Evolutionary conservation across 169 alveolate species (phyloP).

Genomic region (Eimeria falciformis): DNA sequence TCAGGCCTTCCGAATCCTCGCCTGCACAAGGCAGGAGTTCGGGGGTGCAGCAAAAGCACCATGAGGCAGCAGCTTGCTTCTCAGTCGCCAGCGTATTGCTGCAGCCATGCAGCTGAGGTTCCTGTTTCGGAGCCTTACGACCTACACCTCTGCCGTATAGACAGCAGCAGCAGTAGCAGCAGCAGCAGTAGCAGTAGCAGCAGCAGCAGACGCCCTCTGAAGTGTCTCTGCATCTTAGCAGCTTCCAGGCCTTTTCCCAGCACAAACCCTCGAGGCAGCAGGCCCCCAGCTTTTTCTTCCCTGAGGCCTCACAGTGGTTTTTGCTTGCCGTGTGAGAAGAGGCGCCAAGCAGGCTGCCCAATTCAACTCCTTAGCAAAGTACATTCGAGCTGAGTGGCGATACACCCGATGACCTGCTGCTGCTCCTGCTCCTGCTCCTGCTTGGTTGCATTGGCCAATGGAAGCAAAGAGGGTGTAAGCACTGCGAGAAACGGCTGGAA

Average conservation of each 20-base stretch:
- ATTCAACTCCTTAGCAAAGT: neutral
- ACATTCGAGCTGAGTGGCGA: neutral
- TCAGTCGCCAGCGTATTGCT: neutral
- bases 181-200: neutral
- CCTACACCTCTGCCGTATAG: neutral
- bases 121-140: neutral
- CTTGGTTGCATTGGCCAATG: too few species aligned
- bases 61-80: neutral
- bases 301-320: too few species aligned
- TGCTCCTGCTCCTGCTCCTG: neutral
- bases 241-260: neutral
- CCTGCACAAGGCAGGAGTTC: too few species aligned
- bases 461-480: too few species aligned
- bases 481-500: too few species aligned
- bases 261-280: neutral
- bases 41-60: neutral
- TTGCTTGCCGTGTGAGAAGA: neutral
- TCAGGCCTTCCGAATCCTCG: too few species aligned
- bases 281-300: too few species aligned
- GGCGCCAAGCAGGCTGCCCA: neutral
- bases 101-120: neutral
- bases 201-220: neutral
- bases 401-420: neutral
- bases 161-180: neutral
- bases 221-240: neutral